These are phyloP conservation scores for Chaetomium sp. DNA, from an alignment of 2,329 filamentous ascomycete species.

Conservation along the genomic window DNA sequence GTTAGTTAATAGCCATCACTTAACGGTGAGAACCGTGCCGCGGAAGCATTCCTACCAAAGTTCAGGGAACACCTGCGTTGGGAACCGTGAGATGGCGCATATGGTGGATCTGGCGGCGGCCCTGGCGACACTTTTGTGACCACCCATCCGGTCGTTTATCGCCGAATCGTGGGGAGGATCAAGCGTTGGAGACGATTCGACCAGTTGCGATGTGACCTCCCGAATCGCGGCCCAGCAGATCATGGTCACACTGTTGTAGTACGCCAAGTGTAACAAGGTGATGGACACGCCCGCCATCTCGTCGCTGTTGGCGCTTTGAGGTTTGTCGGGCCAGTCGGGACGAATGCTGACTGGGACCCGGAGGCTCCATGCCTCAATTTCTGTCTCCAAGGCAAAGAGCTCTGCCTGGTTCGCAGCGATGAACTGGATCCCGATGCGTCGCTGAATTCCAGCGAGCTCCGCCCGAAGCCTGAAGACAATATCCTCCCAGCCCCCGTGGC, in stretches of 20 bases:
- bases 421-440: neutral
- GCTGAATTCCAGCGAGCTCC: neutral
- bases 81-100: neutral
- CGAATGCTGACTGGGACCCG: neutral
- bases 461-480: neutral
- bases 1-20: neutral
- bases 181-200: neutral
- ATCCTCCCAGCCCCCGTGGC: neutral
- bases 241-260: neutral
- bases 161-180: neutral
- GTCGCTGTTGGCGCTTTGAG: neutral
- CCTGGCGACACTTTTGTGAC: neutral
- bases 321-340: neutral
- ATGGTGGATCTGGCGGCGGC: neutral
- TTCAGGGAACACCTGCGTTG: neutral
- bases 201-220: neutral
- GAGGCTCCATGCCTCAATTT: conserved; percentile 2
- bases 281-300: neutral
- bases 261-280: neutral
- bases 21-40: no score
- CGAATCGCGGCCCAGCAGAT: neutral
- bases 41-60: neutral
- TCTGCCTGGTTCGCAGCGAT: neutral
- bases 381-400: neutral
- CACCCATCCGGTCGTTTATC: neutral